These are phyloP conservation scores for Trichoderma guizhouense DNA, from an alignment of 2,329 filamentous ascomycete species.

Conservation along the genomic window DNA sequence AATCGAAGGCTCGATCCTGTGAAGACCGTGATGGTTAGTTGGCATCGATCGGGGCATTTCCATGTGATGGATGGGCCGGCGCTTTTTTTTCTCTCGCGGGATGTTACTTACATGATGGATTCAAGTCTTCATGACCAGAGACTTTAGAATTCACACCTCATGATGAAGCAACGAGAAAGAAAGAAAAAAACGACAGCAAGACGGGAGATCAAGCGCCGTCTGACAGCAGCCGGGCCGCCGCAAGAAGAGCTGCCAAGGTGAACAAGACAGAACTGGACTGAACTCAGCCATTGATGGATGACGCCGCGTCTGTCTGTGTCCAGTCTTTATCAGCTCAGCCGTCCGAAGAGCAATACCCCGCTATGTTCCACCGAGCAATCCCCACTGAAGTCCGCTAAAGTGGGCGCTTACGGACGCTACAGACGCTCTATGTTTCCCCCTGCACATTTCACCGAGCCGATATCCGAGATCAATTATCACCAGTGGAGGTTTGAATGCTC, in stretches of 20 bases:
- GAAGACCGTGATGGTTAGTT: not conserved
- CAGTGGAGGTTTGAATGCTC: no score
- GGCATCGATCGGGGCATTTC: not conserved
- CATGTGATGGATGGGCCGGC: not conserved
- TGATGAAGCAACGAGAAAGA: not conserved
- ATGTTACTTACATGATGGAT: constrained; percentile 21
- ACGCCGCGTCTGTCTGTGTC: not conserved
- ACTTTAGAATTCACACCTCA: not conserved
- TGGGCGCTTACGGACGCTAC: not conserved
- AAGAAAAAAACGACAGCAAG: not conserved
- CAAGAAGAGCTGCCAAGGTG: constrained; percentile 9
- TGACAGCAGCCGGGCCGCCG: constrained; percentile 5
- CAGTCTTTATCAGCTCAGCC: not conserved
- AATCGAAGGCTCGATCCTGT: constrained; percentile 71
- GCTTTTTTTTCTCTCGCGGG: not conserved
- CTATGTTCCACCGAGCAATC: not conserved
- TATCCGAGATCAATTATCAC: not conserved
- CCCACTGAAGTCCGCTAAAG: not conserved
- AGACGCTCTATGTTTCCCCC: not conserved
- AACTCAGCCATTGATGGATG: not conserved
- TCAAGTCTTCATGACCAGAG: constrained; percentile 19
- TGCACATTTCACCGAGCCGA: not conserved
- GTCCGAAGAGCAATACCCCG: not conserved
- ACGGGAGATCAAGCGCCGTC: not conserved
- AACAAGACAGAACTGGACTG: not conserved